Evolutionary conservation across 805 yeast genomes (phyloP).

Genomic region (Saccharomycopsis malanga): DNA sequence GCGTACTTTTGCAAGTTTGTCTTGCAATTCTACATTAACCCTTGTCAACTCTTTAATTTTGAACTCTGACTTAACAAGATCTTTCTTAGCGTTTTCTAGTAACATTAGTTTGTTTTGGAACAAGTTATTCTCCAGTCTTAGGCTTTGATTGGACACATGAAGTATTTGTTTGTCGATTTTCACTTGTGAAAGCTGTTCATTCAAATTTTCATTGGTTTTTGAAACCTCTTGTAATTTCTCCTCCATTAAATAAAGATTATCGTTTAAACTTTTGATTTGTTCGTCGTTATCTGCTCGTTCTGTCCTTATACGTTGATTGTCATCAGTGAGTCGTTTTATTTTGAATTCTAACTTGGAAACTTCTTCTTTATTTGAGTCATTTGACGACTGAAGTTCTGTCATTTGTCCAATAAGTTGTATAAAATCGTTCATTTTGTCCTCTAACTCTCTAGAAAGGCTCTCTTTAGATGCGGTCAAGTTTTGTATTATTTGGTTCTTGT

Average conservation of each 20-base stretch:
- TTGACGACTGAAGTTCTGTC: constrained; percentile 12
- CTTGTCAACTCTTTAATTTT: no score
- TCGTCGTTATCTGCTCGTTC: constrained; percentile 1
- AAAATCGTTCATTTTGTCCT: constrained; percentile 14
- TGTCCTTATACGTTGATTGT: constrained; percentile 2
- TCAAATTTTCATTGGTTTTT: not conserved
- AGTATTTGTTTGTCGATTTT: no score
- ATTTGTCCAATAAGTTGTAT: constrained; percentile 10
- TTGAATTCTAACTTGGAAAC: constrained; percentile 16
- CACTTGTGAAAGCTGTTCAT: no score
- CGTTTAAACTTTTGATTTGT: not conserved
- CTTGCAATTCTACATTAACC: no score
- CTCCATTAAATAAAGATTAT: no score
- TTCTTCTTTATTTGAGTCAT: constrained; percentile 14
- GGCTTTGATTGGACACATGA: no score
- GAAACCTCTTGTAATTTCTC: not conserved
- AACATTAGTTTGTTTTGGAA: no score
- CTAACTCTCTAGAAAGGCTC: constrained; percentile 13
- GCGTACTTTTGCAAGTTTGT: no score
- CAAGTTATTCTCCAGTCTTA: no score
- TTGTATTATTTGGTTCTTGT: constrained; percentile 4
- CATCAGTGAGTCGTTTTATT: constrained; percentile 1
- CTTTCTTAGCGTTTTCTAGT: no score
- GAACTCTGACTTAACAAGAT: no score
- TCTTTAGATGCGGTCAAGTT: constrained; percentile 8